Evolutionary conservation across 2,329 filamentous ascomycete species (phyloP).

Genomic region (Gliomastix tumulicola): DNA sequence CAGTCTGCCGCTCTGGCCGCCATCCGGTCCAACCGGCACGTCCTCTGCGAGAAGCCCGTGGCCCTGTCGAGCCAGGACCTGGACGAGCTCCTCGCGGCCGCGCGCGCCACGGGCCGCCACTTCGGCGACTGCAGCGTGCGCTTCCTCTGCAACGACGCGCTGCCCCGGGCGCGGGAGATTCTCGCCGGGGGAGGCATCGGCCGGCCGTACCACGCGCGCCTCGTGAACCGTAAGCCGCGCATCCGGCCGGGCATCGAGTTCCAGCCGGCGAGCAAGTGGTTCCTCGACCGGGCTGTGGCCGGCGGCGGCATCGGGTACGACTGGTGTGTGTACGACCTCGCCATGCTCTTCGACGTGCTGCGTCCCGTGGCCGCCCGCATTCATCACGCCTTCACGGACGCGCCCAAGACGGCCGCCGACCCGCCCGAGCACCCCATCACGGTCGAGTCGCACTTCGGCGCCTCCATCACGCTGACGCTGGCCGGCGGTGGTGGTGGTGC

Average conservation of each 20-base stretch:
- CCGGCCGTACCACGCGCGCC: no score
- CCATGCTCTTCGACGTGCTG: constrained; percentile 6
- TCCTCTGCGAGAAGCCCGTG: constrained; percentile 6
- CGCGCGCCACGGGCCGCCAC: not conserved
- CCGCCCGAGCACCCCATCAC: not conserved
- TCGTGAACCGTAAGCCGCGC: no score
- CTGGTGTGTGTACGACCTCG: constrained; percentile 5
- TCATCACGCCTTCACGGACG: constrained; percentile 2
- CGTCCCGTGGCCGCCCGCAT: constrained; percentile 1
- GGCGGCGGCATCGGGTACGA: no score
- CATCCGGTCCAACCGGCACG: constrained; percentile 1
- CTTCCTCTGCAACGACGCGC: constrained; percentile 2
- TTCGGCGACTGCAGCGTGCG: no score
- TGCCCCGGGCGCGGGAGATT: constrained; percentile 1
- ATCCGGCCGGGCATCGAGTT: no score
- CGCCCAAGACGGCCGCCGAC: constrained; percentile 2
- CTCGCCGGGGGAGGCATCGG: no score
- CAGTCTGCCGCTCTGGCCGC: constrained; percentile 1
- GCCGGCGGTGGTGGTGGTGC: not conserved
- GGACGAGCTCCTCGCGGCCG: constrained; percentile 3
- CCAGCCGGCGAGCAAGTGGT: no score
- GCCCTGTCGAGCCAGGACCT: constrained; percentile 1
- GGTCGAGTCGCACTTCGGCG: not conserved
- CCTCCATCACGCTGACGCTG: not conserved
- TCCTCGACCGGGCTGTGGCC: no score